A percentile compares a stretch with the other conserved stretches of the same genome.
These are phyloP conservation scores for Ophiorrhiza pumila DNA, from an alignment of 257 asterid genomes.

Conservation along the genomic window DNA sequence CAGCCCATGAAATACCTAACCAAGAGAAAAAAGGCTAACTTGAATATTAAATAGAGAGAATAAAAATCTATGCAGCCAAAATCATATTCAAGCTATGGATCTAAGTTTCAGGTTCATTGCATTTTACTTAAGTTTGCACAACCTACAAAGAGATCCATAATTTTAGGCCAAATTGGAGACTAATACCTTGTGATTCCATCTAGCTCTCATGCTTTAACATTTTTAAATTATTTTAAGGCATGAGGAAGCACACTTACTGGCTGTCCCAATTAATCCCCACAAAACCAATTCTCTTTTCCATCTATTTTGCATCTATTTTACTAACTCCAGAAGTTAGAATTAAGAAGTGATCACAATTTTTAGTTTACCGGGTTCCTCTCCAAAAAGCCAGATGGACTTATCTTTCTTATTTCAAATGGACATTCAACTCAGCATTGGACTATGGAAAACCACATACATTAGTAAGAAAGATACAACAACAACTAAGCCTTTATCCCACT, in stretches of 20 bases:
- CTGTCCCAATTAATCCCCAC: not conserved
- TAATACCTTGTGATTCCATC: not conserved
- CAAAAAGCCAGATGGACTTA: too few species aligned
- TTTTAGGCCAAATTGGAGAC: not conserved
- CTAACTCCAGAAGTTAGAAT: not conserved
- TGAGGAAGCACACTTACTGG: not conserved
- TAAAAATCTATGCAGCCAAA: not conserved
- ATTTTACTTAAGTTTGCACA: not conserved
- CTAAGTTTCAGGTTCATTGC: not conserved
- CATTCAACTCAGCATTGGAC: too few species aligned
- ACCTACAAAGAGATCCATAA: not conserved
- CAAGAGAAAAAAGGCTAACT: slow-evolving; percentile 19
- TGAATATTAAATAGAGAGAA: slow-evolving; percentile 4
- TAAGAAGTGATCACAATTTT: not conserved
- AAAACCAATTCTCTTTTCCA: not conserved
- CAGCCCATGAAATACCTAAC: slow-evolving; percentile 41
- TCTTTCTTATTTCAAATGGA: too few species aligned
- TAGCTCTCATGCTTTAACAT: not conserved
- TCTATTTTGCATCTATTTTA: not conserved
- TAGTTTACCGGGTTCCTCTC: not conserved
- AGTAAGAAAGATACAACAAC: too few species aligned
- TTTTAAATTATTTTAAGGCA: not conserved
- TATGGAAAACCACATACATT: too few species aligned
- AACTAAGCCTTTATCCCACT: too few species aligned
- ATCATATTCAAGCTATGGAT: not conserved